These are phyloP conservation scores for Blastobotrys capitulatus DNA, from an alignment of 1,139 yeast species.

Conservation along the genomic window DNA sequence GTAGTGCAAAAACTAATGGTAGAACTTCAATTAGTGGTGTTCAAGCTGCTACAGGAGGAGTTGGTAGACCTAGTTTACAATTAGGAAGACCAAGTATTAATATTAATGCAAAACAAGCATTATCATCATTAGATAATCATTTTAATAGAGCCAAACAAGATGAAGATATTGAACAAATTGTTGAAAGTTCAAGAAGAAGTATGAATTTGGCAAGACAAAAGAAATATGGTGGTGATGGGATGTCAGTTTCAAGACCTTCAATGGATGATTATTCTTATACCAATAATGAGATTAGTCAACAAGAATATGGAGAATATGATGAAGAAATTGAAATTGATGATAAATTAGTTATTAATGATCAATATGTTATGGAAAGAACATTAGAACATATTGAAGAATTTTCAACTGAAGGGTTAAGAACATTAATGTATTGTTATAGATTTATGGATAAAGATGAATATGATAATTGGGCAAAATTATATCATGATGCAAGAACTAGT, in stretches of 20 bases:
- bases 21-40: too few species aligned
- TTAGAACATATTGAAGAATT: slow-evolving; percentile 88
- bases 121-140: slow-evolving; percentile 48
- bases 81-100: slow-evolving; percentile 25
- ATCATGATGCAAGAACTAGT: slow-evolving; percentile 73
- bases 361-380: slow-evolving; percentile 73
- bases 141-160: slow-evolving; percentile 44
- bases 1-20: slow-evolving; percentile 16
- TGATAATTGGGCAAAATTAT: slow-evolving; percentile 58
- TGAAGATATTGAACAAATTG: slow-evolving; percentile 55
- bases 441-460: slow-evolving; percentile 62
- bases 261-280: slow-evolving; percentile 12
- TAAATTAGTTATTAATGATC: slow-evolving; percentile 63
- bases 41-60: slow-evolving; percentile 5
- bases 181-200: slow-evolving; percentile 55
- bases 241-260: slow-evolving; percentile 27
- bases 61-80: slow-evolving; percentile 12
- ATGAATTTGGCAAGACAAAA: slow-evolving; percentile 49
- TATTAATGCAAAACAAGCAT: slow-evolving; percentile 26
- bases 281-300: too few species aligned
- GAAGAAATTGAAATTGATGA: slow-evolving; percentile 49
- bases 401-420: slow-evolving; percentile 90
- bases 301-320: slow-evolving; percentile 25
- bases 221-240: slow-evolving; percentile 49
- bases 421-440: slow-evolving; percentile 74